These are phyloP conservation scores for Trypanosoma melophagium DNA, from an alignment of 208 protist genomes.

Conservation along the genomic window DNA sequence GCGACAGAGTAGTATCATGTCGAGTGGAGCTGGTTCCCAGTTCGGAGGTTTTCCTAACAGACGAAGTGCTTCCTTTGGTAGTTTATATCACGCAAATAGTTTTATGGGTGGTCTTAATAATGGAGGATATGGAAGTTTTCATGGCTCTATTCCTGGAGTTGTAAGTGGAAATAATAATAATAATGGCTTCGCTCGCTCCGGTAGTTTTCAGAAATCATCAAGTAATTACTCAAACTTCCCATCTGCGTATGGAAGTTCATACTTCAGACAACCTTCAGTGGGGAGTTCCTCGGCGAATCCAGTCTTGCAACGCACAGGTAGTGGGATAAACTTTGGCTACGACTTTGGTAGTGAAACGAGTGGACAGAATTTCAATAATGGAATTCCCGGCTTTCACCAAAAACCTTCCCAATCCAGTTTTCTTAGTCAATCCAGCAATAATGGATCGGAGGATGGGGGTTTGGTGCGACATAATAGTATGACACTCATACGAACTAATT, in stretches of 20 bases:
- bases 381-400: neutral
- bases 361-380: neutral
- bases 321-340: neutral
- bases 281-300: neutral
- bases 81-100: neutral
- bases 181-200: too few species aligned
- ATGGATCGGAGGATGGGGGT: neutral
- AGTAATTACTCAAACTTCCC: neutral
- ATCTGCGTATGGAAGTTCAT: neutral
- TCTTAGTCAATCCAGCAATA: neutral
- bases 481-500: constrained; percentile 7
- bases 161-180: too few species aligned
- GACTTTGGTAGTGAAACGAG: neutral
- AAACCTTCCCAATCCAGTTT: neutral
- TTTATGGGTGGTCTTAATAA: neutral
- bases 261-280: neutral
- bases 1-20: neutral
- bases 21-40: neutral
- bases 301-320: neutral
- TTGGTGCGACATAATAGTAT: constrained; percentile 15
- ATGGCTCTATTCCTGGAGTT: neutral
- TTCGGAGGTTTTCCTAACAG: neutral
- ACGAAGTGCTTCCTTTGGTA: neutral
- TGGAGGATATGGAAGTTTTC: constrained; percentile 3
- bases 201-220: too few species aligned